Percentiles rank a stretch among this genome's conserved stretches.
Conservation (phyloP, 306 rosid genomes). For the Cucurbita maxima region DNA sequence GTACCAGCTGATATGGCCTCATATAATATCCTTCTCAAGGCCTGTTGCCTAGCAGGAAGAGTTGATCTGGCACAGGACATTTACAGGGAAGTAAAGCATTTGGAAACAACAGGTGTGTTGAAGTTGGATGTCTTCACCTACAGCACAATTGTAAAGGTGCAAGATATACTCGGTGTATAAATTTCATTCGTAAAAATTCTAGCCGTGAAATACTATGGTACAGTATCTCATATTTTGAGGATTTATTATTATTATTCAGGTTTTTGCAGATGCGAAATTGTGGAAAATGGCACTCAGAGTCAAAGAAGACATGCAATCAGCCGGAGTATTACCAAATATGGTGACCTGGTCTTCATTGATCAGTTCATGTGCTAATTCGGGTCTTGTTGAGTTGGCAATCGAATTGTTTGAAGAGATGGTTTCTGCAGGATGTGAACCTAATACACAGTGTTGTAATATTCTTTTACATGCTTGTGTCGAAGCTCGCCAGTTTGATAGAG, state of each 20-base stretch:
- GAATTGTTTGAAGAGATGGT: constrained; percentile 87
- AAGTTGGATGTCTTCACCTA: constrained; percentile 90
- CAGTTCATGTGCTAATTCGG: constrained; percentile 93
- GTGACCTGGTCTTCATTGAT: constrained; percentile 88
- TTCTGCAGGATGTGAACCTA: constrained; percentile 69
- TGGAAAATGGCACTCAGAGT: constrained; percentile 82
- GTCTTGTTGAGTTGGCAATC: constrained; percentile 72
- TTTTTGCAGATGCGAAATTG: constrained; percentile 67
- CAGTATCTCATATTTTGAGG: constrained; percentile 11
- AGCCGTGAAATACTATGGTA: neutral
- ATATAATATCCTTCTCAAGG: constrained; percentile 81
- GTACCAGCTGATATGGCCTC: constrained; percentile 67
- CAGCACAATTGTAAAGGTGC: constrained; percentile 90
- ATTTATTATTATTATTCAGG: constrained; percentile 40
- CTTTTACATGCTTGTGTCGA: constrained; percentile 89
- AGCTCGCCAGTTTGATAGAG: constrained; percentile 88
- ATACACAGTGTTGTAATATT: constrained; percentile 79
- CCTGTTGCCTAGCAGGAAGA: constrained; percentile 85
- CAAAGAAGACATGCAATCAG: constrained; percentile 73
- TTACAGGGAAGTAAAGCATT: constrained; percentile 60
- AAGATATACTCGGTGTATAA: neutral
- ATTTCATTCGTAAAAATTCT: neutral
- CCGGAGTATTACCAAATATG: constrained; percentile 67
- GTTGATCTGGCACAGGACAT: constrained; percentile 83
- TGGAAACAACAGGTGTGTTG: constrained; percentile 61